Base-by-base conservation (phyloP, 1,284 basidiomycete species). In the Trichosporon ovoides region DNA sequence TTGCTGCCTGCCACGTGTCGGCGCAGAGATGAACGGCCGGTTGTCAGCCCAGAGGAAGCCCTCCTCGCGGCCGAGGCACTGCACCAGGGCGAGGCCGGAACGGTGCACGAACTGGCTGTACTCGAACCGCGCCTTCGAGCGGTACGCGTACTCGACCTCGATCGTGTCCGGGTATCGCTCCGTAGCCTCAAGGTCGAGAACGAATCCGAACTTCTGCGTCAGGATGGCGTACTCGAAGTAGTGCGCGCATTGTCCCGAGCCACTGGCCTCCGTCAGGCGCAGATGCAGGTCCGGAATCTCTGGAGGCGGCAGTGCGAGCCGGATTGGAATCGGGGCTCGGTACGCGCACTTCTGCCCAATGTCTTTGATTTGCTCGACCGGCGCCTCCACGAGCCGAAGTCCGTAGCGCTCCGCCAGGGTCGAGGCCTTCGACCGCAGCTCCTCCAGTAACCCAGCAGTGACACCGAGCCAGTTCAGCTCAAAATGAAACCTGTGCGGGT, bases 401-500 rank as follows among this genome's bases (percentile, higher is more conserved):
- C 95, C 95, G 66, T 94, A 94, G 49, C 87, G 83, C 67, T 97
- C 93, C 35, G 96, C 89, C 1, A 85, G 83, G 34, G 89, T 83
- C 51, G 85, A 86, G 89, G 93, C 96, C 54, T 84, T 83, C 38
- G 88, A 85, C 11, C 98, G 82, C 37, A 88, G 82, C 66, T 96
- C 92, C 64, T 98, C 95, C 59, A 98, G 89, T 63, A 88, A 87
- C n/a, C 90, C 85, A n/a, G 92, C 90, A 0, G 92, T 94, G 0
- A 93, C 91, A 10, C 92, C 93, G 22, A 98, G 87, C 95, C 96
- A 98, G 66, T 98, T 92, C 40, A 98, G 81, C 76, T 98, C 94
- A 69, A 96, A 91, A 76, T 96, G 92, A 78, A 94, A 94, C 0
- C 74, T 75, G 58, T 13, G 7, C 24, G 31, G 59, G 58, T 38